Base-by-base conservation (phyloP, 148 eudicot genomes). In the Rhododendron griersonianum region DNA sequence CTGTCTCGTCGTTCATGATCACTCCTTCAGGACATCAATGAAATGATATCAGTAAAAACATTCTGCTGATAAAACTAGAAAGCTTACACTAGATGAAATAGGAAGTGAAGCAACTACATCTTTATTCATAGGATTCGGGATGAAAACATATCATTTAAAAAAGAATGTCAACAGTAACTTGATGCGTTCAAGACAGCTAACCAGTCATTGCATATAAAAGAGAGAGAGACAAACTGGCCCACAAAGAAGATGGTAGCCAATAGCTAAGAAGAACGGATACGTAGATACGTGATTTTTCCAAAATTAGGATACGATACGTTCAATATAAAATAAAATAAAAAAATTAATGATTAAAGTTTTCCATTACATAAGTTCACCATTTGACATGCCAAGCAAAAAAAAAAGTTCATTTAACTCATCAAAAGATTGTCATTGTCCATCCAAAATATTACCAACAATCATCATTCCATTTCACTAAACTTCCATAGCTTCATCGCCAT, bases 1-100 rank as follows among this genome's bases (percentile, higher is more conserved):
- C 98, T 16, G 99, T 97, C 92, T 97, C 99, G 84, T 97, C 99
- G 88, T 97, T 97, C 98, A 97, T 89, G 83, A 97, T 93, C 11
- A 97, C 98, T 86, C 99, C 99, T 97, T 89, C 88, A 91, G 28
- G 55, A 74, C 73, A 78, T 73, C 50, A 83, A 48, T 16, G 5
- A 73, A 37, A 48, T 35, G 16, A 44, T 39, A 35, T 47, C 69
- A 82, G 18, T 48, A 10, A 41, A 41, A 28, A 5, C 30, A 45
- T 16, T 59, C 57, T 18, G 23, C 51, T 41, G 23, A 77, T 63
- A 3, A 50, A 28, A 63, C 11, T 19, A 28, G 25, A 79, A 57
- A 57, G 81, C 41, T 44, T 33, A 81, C 16, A 78, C 16, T 13
- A 78, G 16, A 78, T 8, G 81, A 59, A 8, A 57, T 9, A 11